phyloP scores from a whole-genome alignment of 2,329 filamentous ascomycete genomes.

The Trichophyton schoenleinii region DNA sequence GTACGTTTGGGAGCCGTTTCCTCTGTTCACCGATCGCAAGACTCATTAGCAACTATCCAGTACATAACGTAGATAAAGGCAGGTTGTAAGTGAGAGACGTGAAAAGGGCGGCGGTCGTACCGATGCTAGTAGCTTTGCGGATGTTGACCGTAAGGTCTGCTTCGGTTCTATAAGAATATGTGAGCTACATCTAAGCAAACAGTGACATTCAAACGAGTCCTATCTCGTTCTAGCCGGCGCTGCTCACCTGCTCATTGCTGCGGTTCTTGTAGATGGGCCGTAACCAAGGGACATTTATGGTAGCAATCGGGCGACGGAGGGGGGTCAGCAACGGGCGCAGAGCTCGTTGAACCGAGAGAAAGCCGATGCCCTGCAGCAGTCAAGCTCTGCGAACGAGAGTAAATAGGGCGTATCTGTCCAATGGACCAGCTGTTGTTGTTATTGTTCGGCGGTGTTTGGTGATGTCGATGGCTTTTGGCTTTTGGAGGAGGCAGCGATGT shows the following conservation, averaged over 20 bases:
- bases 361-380: neutral
- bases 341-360: neutral
- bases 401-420: neutral
- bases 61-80: conserved; percentile 5
- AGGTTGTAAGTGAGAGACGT: conserved; percentile 11
- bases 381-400: neutral
- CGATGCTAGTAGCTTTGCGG: conserved; percentile 53
- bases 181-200: neutral
- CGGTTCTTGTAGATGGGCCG: conserved; percentile 33
- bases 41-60: conserved; percentile 1
- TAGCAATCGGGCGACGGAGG: neutral
- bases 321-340: neutral
- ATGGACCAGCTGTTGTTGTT: neutral
- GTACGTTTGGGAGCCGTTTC: conserved; percentile 56
- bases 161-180: conserved; percentile 37
- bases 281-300: conserved; percentile 13
- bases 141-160: conserved; percentile 54
- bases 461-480: neutral
- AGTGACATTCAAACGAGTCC: neutral
- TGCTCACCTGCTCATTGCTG: conserved; percentile 50
- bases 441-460: neutral
- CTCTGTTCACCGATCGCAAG: conserved; percentile 28
- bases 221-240: neutral
- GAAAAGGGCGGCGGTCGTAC: conserved; percentile 24
- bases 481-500: neutral